Evolutionary conservation across 2,329 filamentous ascomycete species (phyloP).

Genomic region (Helminthosporium solani): DNA sequence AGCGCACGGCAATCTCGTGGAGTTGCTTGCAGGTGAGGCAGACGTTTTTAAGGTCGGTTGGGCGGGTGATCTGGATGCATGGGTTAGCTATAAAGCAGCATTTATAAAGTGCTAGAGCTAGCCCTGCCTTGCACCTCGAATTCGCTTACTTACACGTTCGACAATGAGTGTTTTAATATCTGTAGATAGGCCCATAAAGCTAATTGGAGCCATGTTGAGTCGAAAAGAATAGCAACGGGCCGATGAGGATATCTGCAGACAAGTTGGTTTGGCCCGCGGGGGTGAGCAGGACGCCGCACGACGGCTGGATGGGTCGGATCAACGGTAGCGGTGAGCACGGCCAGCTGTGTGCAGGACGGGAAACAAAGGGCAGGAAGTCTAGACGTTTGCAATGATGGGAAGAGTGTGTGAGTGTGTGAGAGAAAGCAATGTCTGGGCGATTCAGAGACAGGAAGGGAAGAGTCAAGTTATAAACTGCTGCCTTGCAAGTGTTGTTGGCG

Average conservation of each 20-base stretch:
- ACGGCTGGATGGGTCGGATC: no score
- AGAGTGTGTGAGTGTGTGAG: no score
- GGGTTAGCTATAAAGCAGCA: constrained; percentile 1
- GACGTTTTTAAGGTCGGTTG: constrained; percentile 50
- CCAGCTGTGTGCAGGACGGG: no score
- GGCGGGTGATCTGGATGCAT: constrained; percentile 43
- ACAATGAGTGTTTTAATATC: constrained; percentile 44
- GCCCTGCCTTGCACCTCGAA: background rate
- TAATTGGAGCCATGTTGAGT: constrained; percentile 25
- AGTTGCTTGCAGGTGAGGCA: constrained; percentile 51
- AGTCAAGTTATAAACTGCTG: background rate
- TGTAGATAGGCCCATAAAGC: constrained; percentile 39
- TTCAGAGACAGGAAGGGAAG: no score
- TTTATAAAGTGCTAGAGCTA: background rate
- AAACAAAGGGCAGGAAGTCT: background rate
- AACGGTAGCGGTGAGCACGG: background rate
- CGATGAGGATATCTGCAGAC: constrained; percentile 2
- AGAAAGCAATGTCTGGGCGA: no score
- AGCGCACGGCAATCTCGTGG: constrained; percentile 48
- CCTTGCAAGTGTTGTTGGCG: background rate
- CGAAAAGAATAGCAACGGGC: no score
- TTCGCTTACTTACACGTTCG: constrained; percentile 34
- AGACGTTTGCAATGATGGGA: no score
- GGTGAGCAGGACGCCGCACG: no score
- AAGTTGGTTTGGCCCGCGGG: background rate